Evolutionary conservation across 805 yeast species (phyloP), one percentile per base, ranked within the genome.

Genomic region (Saturnispora sekii): DNA sequence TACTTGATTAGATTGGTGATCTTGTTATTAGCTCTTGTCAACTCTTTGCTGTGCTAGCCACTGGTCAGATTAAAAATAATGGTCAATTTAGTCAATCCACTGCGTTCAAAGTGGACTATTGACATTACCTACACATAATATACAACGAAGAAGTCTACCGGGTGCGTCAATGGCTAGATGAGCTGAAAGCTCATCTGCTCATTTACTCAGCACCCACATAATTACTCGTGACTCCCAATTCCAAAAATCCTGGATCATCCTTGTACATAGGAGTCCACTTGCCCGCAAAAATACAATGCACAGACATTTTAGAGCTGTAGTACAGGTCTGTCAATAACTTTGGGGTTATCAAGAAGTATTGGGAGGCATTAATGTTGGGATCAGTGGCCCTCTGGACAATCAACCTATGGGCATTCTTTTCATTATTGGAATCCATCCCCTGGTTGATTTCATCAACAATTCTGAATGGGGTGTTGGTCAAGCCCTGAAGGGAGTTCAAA

Each of bases 361-460:
- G 98, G 2, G 94, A 73, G 1, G 59, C 52, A 2, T 54, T 48
- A 4, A 35, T 45, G 3, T 38, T 68, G 4, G 66, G 64, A 8
- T 17, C 37, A 58, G 96, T 85, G 0, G 97, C 90, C 39, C 83
- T 79, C 45, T 83, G 79, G 1, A 90, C 96, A 72, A 93, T 79
- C 50, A 85, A 76, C 50, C 76, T 74, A 59, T 90, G 96, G 2
- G 93, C 89, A 65, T 77, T 71, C 50, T 89, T 76, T 62, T 93
- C 98, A 58, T 93, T 93, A 48, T 76, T 76, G 10, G 94, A 84
- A 65, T 93, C 99, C 97, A 93, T 89, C 53, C 98, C 99, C 66
- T 93, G 99, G 60, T 93, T 93, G 50, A 93, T 94, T 68, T 93
- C 99, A 64, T 93, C 99, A 7, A 93, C 96, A 3, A 90, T 89